Evolutionary conservation across 176 grass and related monocot genomes (phyloP).

Genomic region (bread wheat (Triticum aestivum)): DNA sequence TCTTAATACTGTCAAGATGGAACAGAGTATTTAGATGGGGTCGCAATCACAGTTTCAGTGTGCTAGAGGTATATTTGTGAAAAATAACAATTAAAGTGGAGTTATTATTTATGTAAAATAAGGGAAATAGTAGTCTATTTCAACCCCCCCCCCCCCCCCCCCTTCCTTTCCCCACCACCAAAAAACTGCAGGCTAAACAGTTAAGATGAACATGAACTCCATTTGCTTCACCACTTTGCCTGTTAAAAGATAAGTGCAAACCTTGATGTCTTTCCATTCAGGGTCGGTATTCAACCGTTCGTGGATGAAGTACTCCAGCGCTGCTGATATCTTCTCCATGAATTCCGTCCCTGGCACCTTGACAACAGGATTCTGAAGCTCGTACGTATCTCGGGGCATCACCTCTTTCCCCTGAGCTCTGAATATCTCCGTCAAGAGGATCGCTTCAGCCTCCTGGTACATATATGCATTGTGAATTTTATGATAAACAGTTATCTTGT

Average conservation of each 20-base stretch:
- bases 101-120: background rate
- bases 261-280: background rate
- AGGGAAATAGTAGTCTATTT: background rate
- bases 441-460: background rate
- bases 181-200: background rate
- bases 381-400: background rate
- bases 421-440: background rate
- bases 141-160: no score
- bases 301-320: background rate
- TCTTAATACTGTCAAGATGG: no score
- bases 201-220: background rate
- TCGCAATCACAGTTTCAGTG: background rate
- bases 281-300: background rate
- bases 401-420: slow-evolving; percentile 8
- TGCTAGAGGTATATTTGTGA: background rate
- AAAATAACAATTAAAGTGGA: background rate
- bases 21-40: background rate
- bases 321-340: background rate
- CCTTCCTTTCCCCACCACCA: no score
- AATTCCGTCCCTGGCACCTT: background rate
- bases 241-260: background rate
- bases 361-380: background rate
- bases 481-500: background rate
- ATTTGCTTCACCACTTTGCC: no score
- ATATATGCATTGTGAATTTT: background rate